Evolutionary conservation across 169 alveolate species (phyloP).

Genomic region (Plasmodium inui): DNA sequence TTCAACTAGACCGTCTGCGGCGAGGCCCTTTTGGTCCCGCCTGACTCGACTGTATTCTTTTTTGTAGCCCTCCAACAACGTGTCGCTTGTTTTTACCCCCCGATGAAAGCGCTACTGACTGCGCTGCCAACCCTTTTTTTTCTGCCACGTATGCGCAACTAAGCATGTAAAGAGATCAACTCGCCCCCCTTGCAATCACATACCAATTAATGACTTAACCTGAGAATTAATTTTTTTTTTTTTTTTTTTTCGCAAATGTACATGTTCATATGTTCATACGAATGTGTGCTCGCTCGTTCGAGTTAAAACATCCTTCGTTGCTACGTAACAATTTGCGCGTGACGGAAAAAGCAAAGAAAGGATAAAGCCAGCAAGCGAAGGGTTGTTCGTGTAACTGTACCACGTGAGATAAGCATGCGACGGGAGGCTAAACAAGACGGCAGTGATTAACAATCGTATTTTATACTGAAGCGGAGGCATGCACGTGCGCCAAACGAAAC

Average conservation of each 20-base stretch:
- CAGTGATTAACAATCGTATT: background rate
- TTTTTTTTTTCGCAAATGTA: background rate
- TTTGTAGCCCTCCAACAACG: background rate
- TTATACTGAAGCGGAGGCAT: background rate
- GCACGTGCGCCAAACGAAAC: background rate
- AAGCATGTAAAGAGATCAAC: background rate
- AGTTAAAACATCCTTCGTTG: background rate
- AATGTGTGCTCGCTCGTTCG: background rate
- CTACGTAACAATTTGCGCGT: background rate
- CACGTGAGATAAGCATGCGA: background rate
- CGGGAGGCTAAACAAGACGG: background rate
- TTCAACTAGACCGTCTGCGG: background rate
- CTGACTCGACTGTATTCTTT: background rate
- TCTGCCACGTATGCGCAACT: background rate
- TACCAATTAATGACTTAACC: background rate
- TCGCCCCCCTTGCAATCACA: background rate
- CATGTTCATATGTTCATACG: background rate
- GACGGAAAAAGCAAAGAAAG: background rate
- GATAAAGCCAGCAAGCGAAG: background rate
- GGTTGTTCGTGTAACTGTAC: background rate
- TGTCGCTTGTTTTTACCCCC: background rate
- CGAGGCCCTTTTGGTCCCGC: background rate
- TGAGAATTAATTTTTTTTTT: background rate
- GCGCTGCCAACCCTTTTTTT: background rate
- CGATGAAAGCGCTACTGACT: background rate